Conservation (phyloP, 2,329 filamentous ascomycete genomes). For the Fusarium praegraminearum region DNA sequence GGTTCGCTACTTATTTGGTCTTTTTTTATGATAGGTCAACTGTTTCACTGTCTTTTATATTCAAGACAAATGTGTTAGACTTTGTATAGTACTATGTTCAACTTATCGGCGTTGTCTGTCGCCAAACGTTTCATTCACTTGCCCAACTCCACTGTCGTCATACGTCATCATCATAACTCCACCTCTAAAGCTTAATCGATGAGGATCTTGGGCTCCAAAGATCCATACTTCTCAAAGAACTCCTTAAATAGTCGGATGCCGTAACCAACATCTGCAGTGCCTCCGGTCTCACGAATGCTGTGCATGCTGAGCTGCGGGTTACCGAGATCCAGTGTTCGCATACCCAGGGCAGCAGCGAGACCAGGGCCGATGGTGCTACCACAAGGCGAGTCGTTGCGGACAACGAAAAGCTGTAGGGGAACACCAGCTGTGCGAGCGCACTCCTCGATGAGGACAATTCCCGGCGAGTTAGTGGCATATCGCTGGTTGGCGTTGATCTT, state of each 20-base stretch:
- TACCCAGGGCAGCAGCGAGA: conserved; percentile 86
- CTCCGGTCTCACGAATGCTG: conserved; percentile 93
- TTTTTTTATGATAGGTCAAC: conserved; percentile 12
- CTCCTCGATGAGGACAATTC: conserved; percentile 92
- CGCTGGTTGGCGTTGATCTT: conserved; percentile 98
- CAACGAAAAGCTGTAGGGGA: conserved; percentile 94
- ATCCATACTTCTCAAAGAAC: conserved; percentile 88
- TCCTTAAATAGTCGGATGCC: conserved; percentile 86
- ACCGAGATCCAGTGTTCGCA: conserved; percentile 89
- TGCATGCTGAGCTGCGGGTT: conserved; percentile 98
- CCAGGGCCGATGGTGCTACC: conserved; percentile 99
- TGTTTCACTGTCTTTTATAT: conserved; percentile 12
- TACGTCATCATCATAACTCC: conserved; percentile 18
- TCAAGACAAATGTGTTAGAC: conserved; percentile 6
- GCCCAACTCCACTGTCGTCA: conserved; percentile 28
- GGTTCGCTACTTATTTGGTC: neutral
- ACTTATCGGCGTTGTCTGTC: neutral
- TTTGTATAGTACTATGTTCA: conserved; percentile 10
- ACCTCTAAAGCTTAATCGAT: conserved; percentile 71
- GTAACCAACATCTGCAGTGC: conserved; percentile 87
- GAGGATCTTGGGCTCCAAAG: conserved; percentile 83
- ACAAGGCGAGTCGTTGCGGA: conserved; percentile 93
- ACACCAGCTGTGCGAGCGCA: conserved; percentile 80
- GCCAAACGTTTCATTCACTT: neutral
- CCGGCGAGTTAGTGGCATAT: conserved; percentile 96